Conservation (phyloP, 371 early-diverging fungal species). For the Actinomucor elegans region DNA sequence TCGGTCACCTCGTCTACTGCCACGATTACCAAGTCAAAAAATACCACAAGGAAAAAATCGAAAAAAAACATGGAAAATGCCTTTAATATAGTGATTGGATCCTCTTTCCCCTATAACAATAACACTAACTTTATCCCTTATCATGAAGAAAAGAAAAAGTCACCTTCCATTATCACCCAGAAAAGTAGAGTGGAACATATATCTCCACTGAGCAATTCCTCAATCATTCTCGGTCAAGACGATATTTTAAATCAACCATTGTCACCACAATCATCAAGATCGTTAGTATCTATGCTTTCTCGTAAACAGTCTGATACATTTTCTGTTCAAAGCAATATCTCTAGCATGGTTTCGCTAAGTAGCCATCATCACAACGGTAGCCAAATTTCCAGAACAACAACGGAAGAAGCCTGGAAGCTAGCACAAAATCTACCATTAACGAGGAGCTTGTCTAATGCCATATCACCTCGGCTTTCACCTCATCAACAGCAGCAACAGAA, state of each 20-base stretch:
- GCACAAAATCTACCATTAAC: not conserved
- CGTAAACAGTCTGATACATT: not conserved
- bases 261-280: not conserved
- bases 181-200: conserved; percentile 4
- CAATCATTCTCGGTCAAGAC: not conserved
- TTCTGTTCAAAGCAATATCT: not conserved
- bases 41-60: not conserved
- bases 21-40: not conserved
- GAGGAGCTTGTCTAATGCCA: too few species aligned
- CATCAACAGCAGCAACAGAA: too few species aligned
- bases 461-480: too few species aligned
- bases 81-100: too few species aligned
- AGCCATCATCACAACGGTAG: too few species aligned
- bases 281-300: not conserved
- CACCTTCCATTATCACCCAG: not conserved
- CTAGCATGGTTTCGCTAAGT: too few species aligned
- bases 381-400: not conserved
- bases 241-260: not conserved
- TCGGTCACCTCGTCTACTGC: not conserved
- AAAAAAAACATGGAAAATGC: not conserved
- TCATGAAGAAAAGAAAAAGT: not conserved
- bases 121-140: not conserved
- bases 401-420: conserved; percentile 7
- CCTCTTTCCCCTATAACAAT: conserved; percentile 1
- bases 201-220: not conserved